These are phyloP conservation scores for Plectosphaerella cucumerina DNA, from an alignment of 2,329 filamentous ascomycete genomes.

Conservation along the genomic window DNA sequence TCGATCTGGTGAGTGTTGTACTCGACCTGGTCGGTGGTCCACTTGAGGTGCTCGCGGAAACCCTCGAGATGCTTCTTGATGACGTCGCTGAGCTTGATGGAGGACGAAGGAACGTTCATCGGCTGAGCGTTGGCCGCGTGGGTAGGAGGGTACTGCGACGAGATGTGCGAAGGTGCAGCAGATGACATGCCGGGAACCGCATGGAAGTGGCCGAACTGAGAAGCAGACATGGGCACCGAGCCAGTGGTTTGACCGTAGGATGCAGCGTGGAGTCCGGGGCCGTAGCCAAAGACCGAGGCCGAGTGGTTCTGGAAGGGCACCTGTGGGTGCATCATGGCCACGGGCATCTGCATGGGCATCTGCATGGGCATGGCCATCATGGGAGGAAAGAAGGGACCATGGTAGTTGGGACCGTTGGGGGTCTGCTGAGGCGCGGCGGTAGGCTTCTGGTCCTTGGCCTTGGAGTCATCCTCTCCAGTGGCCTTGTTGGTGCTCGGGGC, in stretches of 20 bases:
- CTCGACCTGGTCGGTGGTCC: conserved; percentile 53
- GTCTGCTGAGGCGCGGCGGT: background rate
- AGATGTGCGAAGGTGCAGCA: background rate
- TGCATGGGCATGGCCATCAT: conserved; percentile 1
- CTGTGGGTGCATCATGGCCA: conserved; percentile 15
- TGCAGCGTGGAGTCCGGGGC: background rate
- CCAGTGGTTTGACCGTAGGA: background rate
- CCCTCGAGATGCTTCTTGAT: conserved; percentile 53
- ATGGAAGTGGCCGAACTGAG: background rate
- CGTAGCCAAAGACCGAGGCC: background rate
- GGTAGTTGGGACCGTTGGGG: background rate
- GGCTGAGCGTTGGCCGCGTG: conserved; percentile 1
- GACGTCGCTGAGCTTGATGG: conserved; percentile 57
- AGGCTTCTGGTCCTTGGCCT: background rate
- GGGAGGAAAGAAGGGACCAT: background rate
- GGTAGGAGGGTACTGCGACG: conserved; percentile 12
- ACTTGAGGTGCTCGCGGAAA: conserved; percentile 49
- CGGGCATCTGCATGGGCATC: conserved; percentile 17
- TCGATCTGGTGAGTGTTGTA: conserved; percentile 63
- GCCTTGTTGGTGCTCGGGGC: background rate
- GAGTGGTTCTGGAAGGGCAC: background rate
- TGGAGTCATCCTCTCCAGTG: background rate
- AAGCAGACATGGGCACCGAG: background rate
- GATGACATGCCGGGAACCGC: background rate
- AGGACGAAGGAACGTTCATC: conserved; percentile 45